Percentiles rank a stretch among this genome's conserved stretches.
Conservation (phyloP, 768 basidiomycete genomes). For the Agaricus blazei region DNA sequence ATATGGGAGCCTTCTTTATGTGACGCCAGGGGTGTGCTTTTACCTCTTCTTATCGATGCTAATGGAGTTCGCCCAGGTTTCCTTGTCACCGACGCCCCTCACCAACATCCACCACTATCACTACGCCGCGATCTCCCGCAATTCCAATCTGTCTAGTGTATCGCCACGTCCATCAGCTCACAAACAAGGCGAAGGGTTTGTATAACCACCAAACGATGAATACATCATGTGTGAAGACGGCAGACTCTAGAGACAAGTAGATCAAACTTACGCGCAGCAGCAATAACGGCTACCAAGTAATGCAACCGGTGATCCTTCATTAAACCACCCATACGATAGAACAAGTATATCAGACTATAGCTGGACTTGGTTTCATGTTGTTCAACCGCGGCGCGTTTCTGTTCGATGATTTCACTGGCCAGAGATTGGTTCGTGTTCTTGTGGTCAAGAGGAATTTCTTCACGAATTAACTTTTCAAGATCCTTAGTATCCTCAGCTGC, state of each 20-base stretch:
- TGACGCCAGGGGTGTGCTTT: constrained; percentile 82
- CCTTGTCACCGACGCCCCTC: too few relatives aligned
- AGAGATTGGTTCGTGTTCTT: constrained; percentile 60
- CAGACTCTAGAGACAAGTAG: not conserved
- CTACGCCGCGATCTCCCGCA: too few relatives aligned
- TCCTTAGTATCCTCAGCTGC: constrained; percentile 33
- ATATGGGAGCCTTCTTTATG: constrained; percentile 91
- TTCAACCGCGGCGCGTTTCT: constrained; percentile 31
- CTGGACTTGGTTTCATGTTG: constrained; percentile 26
- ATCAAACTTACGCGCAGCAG: constrained; percentile 40
- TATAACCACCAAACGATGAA: constrained; percentile 51
- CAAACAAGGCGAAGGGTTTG: too few relatives aligned
- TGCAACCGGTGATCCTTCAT: constrained; percentile 53
- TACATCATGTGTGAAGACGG: constrained; percentile 55
- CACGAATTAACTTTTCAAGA: constrained; percentile 49
- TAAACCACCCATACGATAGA: constrained; percentile 63
- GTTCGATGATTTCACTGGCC: constrained; percentile 61
- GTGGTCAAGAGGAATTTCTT: constrained; percentile 60
- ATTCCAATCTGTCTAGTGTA: too few relatives aligned
- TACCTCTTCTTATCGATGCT: not conserved
- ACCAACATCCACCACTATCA: too few relatives aligned
- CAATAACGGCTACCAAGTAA: constrained; percentile 55
- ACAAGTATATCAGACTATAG: constrained; percentile 53
- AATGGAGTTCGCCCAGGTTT: constrained; percentile 28
- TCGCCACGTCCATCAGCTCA: too few relatives aligned